Percentiles rank a stretch among this genome's conserved stretches.
Evolutionary conservation across 352 stramenopile species (phyloP).

Genomic region (Paralagenidium karlingii): DNA sequence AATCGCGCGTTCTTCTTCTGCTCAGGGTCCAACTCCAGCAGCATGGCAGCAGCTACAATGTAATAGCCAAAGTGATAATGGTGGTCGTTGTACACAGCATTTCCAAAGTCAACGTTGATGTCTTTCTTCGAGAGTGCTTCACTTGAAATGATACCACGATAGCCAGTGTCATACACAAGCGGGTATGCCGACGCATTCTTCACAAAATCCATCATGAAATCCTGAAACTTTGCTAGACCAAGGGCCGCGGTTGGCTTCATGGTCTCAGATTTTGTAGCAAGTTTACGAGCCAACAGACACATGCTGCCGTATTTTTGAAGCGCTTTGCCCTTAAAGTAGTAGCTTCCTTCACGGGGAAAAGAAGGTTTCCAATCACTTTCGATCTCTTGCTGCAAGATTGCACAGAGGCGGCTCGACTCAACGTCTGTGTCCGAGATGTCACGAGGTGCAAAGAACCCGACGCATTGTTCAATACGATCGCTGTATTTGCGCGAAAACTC

Average conservation of each 20-base stretch:
- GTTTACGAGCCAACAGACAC: conserved; percentile 49
- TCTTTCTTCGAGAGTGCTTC: conserved; percentile 40
- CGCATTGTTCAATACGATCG: conserved; percentile 24
- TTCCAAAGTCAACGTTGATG: conserved; percentile 63
- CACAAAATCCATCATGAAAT: conserved; percentile 27
- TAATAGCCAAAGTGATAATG: conserved; percentile 68
- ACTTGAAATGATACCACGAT: conserved; percentile 48
- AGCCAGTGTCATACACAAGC: conserved; percentile 56
- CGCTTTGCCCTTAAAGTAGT: conserved; percentile 78
- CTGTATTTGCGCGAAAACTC: conserved; percentile 20
- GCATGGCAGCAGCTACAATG: conserved; percentile 34
- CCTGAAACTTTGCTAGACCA: conserved; percentile 26
- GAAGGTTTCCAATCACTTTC: conserved; percentile 37
- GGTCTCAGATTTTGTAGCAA: conserved; percentile 18
- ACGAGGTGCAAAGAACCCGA: conserved; percentile 33
- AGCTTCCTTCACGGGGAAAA: conserved; percentile 48
- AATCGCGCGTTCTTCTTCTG: neutral
- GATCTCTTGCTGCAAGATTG: conserved; percentile 46
- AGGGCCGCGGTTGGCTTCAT: conserved; percentile 25
- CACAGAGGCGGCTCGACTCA: conserved; percentile 14
- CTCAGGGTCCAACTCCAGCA: conserved; percentile 19
- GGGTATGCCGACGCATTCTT: conserved; percentile 29
- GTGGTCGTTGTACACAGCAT: conserved; percentile 61
- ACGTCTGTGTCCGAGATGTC: conserved; percentile 19
- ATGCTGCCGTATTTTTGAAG: conserved; percentile 70